Evolutionary conservation across 495 filamentous ascomycete genomes (phyloP), one percentile per base, ranked within the genome.

Genomic region (Lasiosphaeris hirsuta): DNA sequence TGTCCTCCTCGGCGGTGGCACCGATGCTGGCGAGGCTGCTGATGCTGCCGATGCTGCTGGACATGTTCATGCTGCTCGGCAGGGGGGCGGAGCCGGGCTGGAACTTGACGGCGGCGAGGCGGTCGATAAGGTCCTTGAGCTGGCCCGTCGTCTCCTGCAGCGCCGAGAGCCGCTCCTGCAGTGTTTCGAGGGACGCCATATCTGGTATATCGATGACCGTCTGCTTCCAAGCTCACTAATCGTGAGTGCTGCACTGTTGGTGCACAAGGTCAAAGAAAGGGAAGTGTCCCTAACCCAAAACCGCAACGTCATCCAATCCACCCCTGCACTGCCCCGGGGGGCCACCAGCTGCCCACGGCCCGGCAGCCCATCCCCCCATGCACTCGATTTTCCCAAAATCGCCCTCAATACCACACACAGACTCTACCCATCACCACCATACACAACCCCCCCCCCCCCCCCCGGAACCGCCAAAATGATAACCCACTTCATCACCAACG

Each of bases 401-500:
- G 44, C 43, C 41, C 39, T 17, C 43, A 15, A 40, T 10, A 33
- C 7, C 7, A 30, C n/a, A n/a, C n/a, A n/a, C n/a, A n/a, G n/a
- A 40, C 47, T 33, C 8, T 44, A 18, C 35, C 40, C 45, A n/a
- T 43, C 4, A 40, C 13, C 39, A 8, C 47, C 30, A 39, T 44
- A n/a, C n/a, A n/a, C n/a, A n/a, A n/a, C n/a, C n/a, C n/a, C n/a
- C n/a, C n/a, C 34, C 17, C 11, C 19, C 23, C 7, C 18, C 4
- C 13, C 30, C 13, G 7, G 41, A 55, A 46, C 56, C 53, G 37
- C 52, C 69, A 83, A 70, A 57, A 98, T 98, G 94, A 86, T 96
- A 43, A 95, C 90, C 47, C 80, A 82, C 64, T 90, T 87, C 78
- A 87, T 98, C 75, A 88, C 90, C 66, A 80, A 88, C 64, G 86